Evolutionary conservation across 768 basidiomycete species (phyloP).

Genomic region (Tricholoma matsutake): DNA sequence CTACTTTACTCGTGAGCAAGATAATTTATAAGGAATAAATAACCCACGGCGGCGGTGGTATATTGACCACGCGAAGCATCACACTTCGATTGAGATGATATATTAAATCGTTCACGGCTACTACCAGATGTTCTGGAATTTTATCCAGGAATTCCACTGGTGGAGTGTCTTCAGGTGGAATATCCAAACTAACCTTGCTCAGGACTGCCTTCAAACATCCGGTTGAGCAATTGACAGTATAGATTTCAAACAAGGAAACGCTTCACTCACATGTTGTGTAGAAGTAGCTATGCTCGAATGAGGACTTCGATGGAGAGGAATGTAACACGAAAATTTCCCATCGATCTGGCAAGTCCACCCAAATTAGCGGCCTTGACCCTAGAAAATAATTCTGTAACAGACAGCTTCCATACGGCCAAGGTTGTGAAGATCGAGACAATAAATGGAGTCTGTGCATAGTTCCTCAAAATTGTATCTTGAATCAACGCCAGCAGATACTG

Average conservation of each 20-base stretch:
- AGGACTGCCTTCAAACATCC: constrained; percentile 39
- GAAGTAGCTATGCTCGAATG: neutral
- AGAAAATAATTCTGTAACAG: neutral
- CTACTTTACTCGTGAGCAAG: neutral
- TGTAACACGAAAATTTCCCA: neutral
- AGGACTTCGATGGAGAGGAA: neutral
- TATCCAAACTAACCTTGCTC: constrained; percentile 40
- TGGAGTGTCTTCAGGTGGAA: constrained; percentile 45
- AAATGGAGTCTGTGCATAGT: constrained; percentile 55
- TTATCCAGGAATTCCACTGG: constrained; percentile 32
- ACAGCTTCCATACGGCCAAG: neutral
- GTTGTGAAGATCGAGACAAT: constrained; percentile 32
- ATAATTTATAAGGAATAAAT: constrained; percentile 1
- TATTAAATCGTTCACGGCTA: constrained; percentile 50
- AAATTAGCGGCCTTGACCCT: constrained; percentile 33
- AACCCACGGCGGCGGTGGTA: constrained; percentile 49
- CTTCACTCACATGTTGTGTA: constrained; percentile 30
- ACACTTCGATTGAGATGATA: constrained; percentile 64
- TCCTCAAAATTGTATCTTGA: constrained; percentile 56
- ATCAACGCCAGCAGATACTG: constrained; percentile 54
- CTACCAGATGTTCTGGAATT: constrained; percentile 41
- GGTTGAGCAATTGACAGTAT: neutral
- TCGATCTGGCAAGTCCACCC: neutral
- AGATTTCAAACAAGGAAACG: neutral
- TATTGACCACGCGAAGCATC: constrained; percentile 60